phyloP scores from a whole-genome alignment of 2,329 filamentous ascomycete genomes.

The Xylariaceae sp. region DNA sequence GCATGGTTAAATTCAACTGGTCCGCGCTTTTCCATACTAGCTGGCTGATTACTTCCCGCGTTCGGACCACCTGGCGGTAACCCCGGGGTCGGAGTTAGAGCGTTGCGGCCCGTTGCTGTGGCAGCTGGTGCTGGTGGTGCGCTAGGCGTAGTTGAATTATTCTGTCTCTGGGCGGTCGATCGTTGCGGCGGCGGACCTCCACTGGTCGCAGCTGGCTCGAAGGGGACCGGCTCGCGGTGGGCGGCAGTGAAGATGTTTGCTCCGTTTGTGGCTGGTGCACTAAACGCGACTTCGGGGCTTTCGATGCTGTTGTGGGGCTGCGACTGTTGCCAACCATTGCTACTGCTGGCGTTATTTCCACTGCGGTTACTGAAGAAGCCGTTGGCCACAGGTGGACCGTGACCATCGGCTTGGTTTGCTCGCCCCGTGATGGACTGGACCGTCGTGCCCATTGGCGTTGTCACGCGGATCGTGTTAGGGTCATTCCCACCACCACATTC shows the following conservation, averaged over 20 bases:
- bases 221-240: constrained; percentile 33
- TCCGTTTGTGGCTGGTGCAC: constrained; percentile 49
- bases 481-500: constrained; percentile 93
- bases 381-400: constrained; percentile 33
- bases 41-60: constrained; percentile 52
- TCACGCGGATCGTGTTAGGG: constrained; percentile 92
- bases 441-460: constrained; percentile 95
- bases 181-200: constrained; percentile 31
- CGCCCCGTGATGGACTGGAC: constrained; percentile 73
- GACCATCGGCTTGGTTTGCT: constrained; percentile 42
- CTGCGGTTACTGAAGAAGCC: constrained; percentile 44
- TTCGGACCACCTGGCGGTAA: constrained; percentile 55
- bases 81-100: constrained; percentile 55
- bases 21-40: constrained; percentile 74
- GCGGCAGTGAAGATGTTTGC: constrained; percentile 42
- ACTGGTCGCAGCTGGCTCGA: constrained; percentile 28
- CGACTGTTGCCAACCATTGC: constrained; percentile 50
- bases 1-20: constrained; percentile 99
- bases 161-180: constrained; percentile 31
- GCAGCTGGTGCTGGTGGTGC: constrained; percentile 32
- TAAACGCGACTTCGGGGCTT: constrained; percentile 58
- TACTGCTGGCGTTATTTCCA: constrained; percentile 31
- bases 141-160: constrained; percentile 36
- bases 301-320: constrained; percentile 56
- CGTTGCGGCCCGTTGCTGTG: constrained; percentile 36